Base-by-base conservation (phyloP, 108 stramenopile genomes). In the Skeletonema tropicum region DNA sequence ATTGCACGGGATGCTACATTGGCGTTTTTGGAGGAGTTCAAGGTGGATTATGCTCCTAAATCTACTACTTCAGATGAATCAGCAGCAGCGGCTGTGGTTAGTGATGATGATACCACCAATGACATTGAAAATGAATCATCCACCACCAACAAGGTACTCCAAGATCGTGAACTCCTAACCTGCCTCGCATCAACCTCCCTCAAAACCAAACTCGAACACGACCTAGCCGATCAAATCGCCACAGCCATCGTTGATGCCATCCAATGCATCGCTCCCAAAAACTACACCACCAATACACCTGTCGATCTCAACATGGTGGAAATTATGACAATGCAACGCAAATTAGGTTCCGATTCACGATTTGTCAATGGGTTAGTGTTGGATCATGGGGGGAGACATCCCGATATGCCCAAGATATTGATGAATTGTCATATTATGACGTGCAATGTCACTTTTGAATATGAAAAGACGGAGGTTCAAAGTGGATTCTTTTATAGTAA, bases 391-490 rank as follows among this genome's bases (percentile, higher is more conserved):
- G 94, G 95, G 25, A 85, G 99, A 57, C 98, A 99, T 88, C 99
- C 99, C 17, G 98, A 98, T 82, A 99, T 99, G 99, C 99, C 99
- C 75, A 94, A 77, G 55, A 75, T 83, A 5, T 75, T 99, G 33
- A 81, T 86, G 38, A 98, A 99, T 85, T 97, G 97, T 71, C 87
- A 93, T 69, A 94, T 99, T 78, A 93, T 99, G 88, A 99, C 98
- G 3, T 96, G 96, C 80, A 99, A 99, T 79, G 94, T 98, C 19
- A 94, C 93, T 9, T 89, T 99, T 79, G 99, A 99, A 84, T 99
- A 99, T 80, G 99, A 99, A 93, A 98, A 99, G 92, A 98, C 98
- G 59, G 99, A 99, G 84, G 93, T 98, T 7, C 94, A 96, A 65
- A 83, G 86, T 9, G 96, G 96, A 33, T 99, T 99, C 87, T 96